Percentiles rank a stretch among this genome's conserved stretches.
Evolutionary conservation across 257 asterid species (phyloP).

Genomic region (Nicotiana attenuata): DNA sequence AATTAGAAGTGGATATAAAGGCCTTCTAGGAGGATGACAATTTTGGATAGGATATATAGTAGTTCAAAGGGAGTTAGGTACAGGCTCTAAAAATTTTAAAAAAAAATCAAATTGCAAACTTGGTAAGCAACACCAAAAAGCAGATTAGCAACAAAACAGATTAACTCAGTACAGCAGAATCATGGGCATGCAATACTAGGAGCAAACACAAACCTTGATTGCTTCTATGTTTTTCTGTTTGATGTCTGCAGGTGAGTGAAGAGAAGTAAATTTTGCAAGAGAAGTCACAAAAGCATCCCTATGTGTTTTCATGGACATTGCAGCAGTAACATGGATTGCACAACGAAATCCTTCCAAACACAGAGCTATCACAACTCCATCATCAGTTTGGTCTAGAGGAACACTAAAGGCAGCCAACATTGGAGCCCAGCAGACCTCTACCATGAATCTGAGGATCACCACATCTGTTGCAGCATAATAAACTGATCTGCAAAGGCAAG

Average conservation of each 20-base stretch:
- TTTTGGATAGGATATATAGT: no score
- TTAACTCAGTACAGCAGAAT: neutral
- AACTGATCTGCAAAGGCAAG: slow-evolving; percentile 64
- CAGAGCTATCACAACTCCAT: slow-evolving; percentile 60
- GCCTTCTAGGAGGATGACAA: no score
- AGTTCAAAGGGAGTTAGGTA: no score
- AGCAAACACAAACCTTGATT: slow-evolving; percentile 64
- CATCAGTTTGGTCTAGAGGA: slow-evolving; percentile 95
- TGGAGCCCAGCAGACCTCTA: slow-evolving; percentile 99
- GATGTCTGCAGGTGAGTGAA: slow-evolving; percentile 97
- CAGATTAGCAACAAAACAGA: neutral
- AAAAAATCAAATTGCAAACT: neutral
- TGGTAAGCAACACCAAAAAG: neutral
- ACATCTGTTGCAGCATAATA: slow-evolving; percentile 96
- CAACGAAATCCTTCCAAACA: slow-evolving; percentile 86
- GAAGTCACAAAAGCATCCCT: slow-evolving; percentile 98
- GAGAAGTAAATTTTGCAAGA: slow-evolving; percentile 92
- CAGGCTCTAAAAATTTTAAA: neutral
- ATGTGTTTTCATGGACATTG: slow-evolving; percentile 96
- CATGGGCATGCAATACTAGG: neutral
- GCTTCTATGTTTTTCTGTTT: slow-evolving; percentile 94
- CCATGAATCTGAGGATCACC: slow-evolving; percentile 91
- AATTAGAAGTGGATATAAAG: no score
- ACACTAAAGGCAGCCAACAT: slow-evolving; percentile 99
- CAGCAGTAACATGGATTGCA: slow-evolving; percentile 97